These are phyloP conservation scores for Metroxylon sagu DNA, from an alignment of 176 grass and related monocot genomes.

Conservation along the genomic window DNA sequence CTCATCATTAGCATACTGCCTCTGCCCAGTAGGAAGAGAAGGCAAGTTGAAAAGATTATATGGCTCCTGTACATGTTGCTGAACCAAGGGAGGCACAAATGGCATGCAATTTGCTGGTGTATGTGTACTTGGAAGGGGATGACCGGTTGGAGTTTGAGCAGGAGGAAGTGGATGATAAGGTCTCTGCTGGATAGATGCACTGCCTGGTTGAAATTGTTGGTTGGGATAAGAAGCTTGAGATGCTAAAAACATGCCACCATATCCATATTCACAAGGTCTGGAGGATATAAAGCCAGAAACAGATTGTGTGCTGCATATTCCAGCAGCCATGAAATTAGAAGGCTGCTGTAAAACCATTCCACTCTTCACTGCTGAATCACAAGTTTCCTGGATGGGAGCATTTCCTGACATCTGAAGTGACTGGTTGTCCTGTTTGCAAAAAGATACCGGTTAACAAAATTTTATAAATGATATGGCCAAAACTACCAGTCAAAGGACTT, in stretches of 20 bases:
- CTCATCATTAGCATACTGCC: conserved; percentile 47
- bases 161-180: conserved; percentile 49
- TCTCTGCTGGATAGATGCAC: conserved; percentile 52
- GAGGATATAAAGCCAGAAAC: conserved; percentile 33
- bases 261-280: conserved; percentile 52
- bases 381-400: conserved; percentile 37
- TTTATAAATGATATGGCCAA: not conserved
- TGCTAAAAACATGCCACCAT: conserved; percentile 39
- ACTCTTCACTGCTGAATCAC: conserved; percentile 20
- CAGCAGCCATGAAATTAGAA: conserved; percentile 35
- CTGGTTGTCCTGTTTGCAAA: conserved; percentile 47
- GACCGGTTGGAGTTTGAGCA: conserved; percentile 37
- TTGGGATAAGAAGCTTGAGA: conserved; percentile 48
- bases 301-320: conserved; percentile 43
- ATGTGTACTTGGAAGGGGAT: conserved; percentile 20
- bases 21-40: conserved; percentile 49
- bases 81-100: conserved; percentile 44
- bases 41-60: conserved; percentile 49
- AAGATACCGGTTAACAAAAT: not conserved
- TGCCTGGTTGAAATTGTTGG: conserved; percentile 50
- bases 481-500: conserved; percentile 26
- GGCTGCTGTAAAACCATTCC: conserved; percentile 16
- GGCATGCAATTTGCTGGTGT: conserved; percentile 15
- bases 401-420: conserved; percentile 37
- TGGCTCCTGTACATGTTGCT: conserved; percentile 39